A percentile compares a stretch with the other conserved stretches of the same genome.
Conservation (phyloP, 768 basidiomycete genomes). For the Pholiota molesta region DNA sequence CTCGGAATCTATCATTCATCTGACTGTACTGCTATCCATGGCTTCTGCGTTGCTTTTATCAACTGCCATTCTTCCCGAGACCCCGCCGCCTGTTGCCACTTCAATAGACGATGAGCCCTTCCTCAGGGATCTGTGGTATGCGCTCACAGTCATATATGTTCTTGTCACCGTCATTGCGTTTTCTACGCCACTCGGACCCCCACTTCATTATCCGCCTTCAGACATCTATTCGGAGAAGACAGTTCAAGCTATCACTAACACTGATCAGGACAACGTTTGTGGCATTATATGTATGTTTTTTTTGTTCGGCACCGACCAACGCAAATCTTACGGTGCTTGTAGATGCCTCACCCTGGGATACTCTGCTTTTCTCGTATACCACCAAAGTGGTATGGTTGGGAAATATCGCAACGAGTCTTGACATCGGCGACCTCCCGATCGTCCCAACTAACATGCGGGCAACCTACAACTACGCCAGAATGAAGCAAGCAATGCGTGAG, state of each 20-base stretch:
- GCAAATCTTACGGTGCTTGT: constrained; percentile 9
- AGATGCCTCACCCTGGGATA: constrained; percentile 62
- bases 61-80: constrained; percentile 60
- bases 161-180: constrained; percentile 40
- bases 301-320: neutral
- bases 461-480: constrained; percentile 60
- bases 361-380: constrained; percentile 84
- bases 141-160: constrained; percentile 51
- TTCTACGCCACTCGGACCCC: constrained; percentile 76
- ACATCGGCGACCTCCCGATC: constrained; percentile 88
- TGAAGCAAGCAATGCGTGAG: constrained; percentile 59
- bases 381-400: constrained; percentile 89
- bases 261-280: constrained; percentile 75
- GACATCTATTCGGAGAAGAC: constrained; percentile 77
- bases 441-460: constrained; percentile 75
- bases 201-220: constrained; percentile 73
- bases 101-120: constrained; percentile 22
- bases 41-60: constrained; percentile 32
- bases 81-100: constrained; percentile 35
- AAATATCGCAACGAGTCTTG: constrained; percentile 69
- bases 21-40: constrained; percentile 56
- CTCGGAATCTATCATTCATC: constrained; percentile 58
- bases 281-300: constrained; percentile 51
- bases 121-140: constrained; percentile 51
- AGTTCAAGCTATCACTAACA: constrained; percentile 58